Evolutionary conservation across 371 early-diverging fungal genomes (phyloP).

Genomic region (Syncephalis plumigaleata): DNA sequence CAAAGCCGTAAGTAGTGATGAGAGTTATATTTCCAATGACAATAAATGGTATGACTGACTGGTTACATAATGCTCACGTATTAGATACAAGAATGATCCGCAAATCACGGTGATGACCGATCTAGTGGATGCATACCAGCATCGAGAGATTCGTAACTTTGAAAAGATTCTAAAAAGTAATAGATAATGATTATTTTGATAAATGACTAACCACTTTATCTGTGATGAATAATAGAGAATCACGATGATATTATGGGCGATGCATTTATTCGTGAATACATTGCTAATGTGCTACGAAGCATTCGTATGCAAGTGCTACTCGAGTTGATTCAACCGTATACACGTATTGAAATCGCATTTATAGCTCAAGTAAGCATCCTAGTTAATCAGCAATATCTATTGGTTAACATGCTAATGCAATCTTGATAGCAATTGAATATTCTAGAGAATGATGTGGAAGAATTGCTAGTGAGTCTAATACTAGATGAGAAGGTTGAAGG

Average conservation of each 20-base stretch:
- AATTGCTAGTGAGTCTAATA: conserved; percentile 66
- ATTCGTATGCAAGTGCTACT: conserved; percentile 80
- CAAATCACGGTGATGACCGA: conserved; percentile 85
- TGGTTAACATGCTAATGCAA: neutral
- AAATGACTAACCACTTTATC: neutral
- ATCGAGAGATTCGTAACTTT: conserved; percentile 70
- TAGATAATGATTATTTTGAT: neutral
- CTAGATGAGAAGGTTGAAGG: conserved; percentile 71
- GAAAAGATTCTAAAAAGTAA: conserved; percentile 42
- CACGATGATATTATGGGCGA: conserved; percentile 68
- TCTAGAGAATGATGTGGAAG: conserved; percentile 57
- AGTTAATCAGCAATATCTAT: conserved; percentile 1
- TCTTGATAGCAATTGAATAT: conserved; percentile 53
- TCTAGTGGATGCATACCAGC: conserved; percentile 79
- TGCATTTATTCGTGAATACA: conserved; percentile 71
- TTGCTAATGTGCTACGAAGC: conserved; percentile 74
- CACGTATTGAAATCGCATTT: conserved; percentile 63
- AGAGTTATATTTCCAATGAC: neutral
- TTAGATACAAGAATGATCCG: conserved; percentile 70
- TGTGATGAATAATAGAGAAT: conserved; percentile 41
- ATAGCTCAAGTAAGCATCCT: conserved; percentile 43
- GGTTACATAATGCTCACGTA: neutral
- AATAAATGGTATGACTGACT: neutral
- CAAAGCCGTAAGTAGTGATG: conserved; percentile 50
- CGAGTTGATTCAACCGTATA: conserved; percentile 75